Percentiles rank a stretch among this genome's conserved stretches.
Evolutionary conservation across 2,329 filamentous ascomycete genomes (phyloP).

Genomic region (Daldinia sp.): DNA sequence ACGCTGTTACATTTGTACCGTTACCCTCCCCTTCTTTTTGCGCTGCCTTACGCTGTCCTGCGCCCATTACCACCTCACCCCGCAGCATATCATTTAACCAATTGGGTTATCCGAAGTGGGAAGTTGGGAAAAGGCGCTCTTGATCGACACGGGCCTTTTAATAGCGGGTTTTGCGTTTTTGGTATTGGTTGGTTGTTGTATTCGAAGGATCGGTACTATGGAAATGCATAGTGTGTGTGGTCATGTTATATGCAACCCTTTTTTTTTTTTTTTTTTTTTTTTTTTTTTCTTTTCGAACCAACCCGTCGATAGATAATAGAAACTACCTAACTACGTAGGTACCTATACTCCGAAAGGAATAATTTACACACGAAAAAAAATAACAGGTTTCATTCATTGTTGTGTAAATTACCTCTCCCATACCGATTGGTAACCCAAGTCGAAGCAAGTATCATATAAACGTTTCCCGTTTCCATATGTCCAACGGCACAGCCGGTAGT

Average conservation of each 20-base stretch:
- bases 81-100: neutral
- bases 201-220: conserved; percentile 7
- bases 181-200: neutral
- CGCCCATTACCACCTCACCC: neutral
- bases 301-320: neutral
- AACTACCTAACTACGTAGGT: neutral
- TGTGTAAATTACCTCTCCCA: neutral
- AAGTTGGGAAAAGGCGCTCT: too few relatives aligned
- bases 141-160: too few relatives aligned
- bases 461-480: neutral
- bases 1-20: neutral
- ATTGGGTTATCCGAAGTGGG: too few relatives aligned
- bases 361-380: too few relatives aligned
- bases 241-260: conserved; percentile 7
- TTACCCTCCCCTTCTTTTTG: too few relatives aligned
- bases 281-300: neutral
- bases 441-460: neutral
- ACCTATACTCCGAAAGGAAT: neutral
- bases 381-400: neutral
- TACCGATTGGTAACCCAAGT: neutral
- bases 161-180: too few relatives aligned
- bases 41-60: neutral
- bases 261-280: neutral
- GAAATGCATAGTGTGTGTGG: neutral
- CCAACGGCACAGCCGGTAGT: neutral